phyloP scores from a whole-genome alignment of 768 basidiomycete genomes.

The Calocera viscosa region DNA sequence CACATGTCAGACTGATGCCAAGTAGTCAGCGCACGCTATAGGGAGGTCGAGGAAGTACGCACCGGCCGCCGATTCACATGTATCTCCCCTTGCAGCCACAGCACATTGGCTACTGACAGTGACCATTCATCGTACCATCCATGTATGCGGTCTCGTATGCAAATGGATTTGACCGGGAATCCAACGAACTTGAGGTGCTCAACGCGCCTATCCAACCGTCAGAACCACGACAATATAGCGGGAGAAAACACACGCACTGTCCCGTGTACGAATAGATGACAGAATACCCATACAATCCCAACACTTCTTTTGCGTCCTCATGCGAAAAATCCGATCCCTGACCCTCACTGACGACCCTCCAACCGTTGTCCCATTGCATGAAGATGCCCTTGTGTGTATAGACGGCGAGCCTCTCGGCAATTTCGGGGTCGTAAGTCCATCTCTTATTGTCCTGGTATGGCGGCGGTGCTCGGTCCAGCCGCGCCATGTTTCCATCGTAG shows the following conservation, averaged over 20 bases:
- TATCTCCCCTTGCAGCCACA: constrained; percentile 11
- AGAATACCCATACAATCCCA: constrained; percentile 8
- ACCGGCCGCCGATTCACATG: constrained; percentile 10
- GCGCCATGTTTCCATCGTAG: constrained; percentile 6
- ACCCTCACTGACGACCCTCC: neutral
- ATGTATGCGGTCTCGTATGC: neutral
- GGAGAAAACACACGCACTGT: neutral
- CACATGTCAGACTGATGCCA: neutral
- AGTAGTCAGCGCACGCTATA: neutral
- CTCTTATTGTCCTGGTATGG: neutral
- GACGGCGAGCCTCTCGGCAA: neutral
- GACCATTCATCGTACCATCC: constrained; percentile 10
- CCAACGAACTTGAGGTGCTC: constrained; percentile 11
- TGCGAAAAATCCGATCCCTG: neutral
- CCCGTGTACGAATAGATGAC: constrained; percentile 11
- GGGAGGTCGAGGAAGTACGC: neutral
- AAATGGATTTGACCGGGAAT: constrained; percentile 1
- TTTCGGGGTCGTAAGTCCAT: neutral
- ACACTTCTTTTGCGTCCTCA: neutral
- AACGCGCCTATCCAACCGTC: neutral
- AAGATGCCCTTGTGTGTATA: neutral
- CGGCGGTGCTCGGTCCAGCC: constrained; percentile 7
- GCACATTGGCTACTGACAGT: neutral
- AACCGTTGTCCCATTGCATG: constrained; percentile 5
- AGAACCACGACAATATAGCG: neutral